A percentile compares a stretch with the other conserved stretches of the same genome.
These are phyloP conservation scores for Diaporthe humulicola DNA, from an alignment of 2,329 filamentous ascomycete genomes.

Conservation along the genomic window DNA sequence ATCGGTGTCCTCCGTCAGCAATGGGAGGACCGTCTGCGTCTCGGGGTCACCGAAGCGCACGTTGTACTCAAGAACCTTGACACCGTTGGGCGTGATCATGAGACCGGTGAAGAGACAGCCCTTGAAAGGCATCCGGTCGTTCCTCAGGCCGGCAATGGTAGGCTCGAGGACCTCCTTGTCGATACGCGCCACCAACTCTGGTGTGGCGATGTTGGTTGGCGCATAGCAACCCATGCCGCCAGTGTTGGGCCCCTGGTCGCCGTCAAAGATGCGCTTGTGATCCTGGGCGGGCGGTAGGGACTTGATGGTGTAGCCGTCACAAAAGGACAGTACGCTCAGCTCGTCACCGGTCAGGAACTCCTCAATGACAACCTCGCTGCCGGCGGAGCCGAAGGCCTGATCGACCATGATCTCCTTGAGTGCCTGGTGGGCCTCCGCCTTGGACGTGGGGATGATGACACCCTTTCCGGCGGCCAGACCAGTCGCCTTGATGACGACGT, in stretches of 20 bases:
- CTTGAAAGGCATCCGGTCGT: conserved; percentile 80
- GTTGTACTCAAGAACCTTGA: conserved; percentile 92
- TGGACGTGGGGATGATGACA: conserved; percentile 87
- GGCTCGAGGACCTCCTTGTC: conserved; percentile 88
- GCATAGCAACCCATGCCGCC: conserved; percentile 99
- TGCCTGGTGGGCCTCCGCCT: conserved; percentile 84
- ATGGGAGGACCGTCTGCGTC: conserved; percentile 85
- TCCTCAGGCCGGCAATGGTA: conserved; percentile 88
- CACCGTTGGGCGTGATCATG: conserved; percentile 87
- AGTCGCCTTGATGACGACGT: conserved; percentile 93
- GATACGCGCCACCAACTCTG: conserved; percentile 81
- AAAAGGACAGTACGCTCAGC: conserved; percentile 90
- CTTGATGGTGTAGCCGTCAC: conserved; percentile 86
- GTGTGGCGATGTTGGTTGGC: conserved; percentile 83
- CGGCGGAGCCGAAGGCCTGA: conserved; percentile 87
- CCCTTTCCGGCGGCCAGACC: conserved; percentile 96
- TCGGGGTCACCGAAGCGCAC: conserved; percentile 94
- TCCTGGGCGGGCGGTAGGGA: conserved; percentile 93
- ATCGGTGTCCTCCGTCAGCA: conserved; percentile 84
- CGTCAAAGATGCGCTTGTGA: conserved; percentile 94
- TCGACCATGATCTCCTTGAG: conserved; percentile 92
- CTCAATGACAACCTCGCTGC: conserved; percentile 94
- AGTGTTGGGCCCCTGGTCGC: conserved; percentile 91
- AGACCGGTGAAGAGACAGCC: conserved; percentile 90
- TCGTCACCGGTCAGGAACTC: conserved; percentile 94